Conservation (phyloP, 371 early-diverging fungal species). For the Mortierella sp. region DNA sequence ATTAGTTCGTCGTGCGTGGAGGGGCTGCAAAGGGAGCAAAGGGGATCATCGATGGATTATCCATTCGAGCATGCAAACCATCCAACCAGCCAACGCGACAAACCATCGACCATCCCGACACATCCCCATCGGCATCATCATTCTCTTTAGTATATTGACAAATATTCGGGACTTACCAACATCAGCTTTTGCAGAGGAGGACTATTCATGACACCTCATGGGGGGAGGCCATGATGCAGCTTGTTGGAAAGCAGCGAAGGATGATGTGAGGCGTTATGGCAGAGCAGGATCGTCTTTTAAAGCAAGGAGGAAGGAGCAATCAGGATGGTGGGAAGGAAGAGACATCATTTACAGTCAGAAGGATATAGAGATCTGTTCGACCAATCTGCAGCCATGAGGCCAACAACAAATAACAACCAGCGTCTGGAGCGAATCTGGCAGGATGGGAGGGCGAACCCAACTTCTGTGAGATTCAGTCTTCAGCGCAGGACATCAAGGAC, state of each 20-base stretch:
- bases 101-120: neutral
- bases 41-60: neutral
- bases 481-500: neutral
- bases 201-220: neutral
- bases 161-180: neutral
- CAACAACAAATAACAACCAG: neutral
- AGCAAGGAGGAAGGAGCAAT: neutral
- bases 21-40: neutral
- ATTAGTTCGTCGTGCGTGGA: neutral
- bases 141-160: neutral
- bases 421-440: neutral
- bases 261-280: neutral
- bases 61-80: neutral
- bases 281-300: neutral
- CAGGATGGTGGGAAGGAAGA: constrained; percentile 6
- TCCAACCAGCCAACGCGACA: neutral
- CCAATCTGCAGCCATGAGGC: neutral
- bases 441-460: neutral
- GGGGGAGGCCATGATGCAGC: neutral
- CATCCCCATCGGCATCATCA: neutral
- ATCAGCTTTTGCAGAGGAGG: neutral
- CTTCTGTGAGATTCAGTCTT: neutral
- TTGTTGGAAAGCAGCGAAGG: neutral
- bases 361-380: neutral
- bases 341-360: neutral